Percentiles rank a stretch among this genome's conserved stretches.
Conservation (phyloP, 495 filamentous ascomycete genomes). For the Penicillium ochrochloron region DNA sequence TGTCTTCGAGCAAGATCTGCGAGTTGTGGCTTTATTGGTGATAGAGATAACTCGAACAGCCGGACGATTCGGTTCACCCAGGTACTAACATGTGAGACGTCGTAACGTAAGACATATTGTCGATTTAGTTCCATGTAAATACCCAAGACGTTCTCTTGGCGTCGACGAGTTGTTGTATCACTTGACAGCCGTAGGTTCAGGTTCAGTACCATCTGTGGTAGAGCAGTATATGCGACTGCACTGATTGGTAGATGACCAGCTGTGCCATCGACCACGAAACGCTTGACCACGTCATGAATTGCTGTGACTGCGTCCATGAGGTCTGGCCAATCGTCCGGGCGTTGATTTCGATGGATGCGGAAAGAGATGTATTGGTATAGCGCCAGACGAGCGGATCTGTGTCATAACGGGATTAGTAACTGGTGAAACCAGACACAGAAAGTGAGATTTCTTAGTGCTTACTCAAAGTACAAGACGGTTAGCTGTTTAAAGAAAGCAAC, state of each 20-base stretch:
- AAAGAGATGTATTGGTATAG: slow-evolving; percentile 6
- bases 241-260: slow-evolving; percentile 8
- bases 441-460: background rate
- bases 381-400: slow-evolving; percentile 5
- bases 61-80: slow-evolving; percentile 5
- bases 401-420: background rate
- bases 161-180: background rate
- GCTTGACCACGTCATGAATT: slow-evolving; percentile 3
- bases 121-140: slow-evolving; percentile 5
- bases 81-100: slow-evolving; percentile 2
- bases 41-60: slow-evolving; percentile 4
- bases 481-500: slow-evolving; percentile 11
- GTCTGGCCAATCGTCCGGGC: slow-evolving; percentile 7
- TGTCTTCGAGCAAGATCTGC: slow-evolving; percentile 3
- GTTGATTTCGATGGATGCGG: slow-evolving; percentile 5
- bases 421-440: background rate
- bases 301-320: slow-evolving; percentile 5
- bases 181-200: slow-evolving; percentile 2
- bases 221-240: background rate
- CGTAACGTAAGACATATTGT: slow-evolving; percentile 3
- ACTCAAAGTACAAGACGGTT: slow-evolving; percentile 8
- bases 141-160: background rate
- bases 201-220: slow-evolving; percentile 8
- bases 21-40: slow-evolving; percentile 4
- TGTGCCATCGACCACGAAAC: slow-evolving; percentile 6